These are phyloP conservation scores for Pulveroboletus frians DNA, from an alignment of 768 basidiomycete genomes.

Conservation along the genomic window DNA sequence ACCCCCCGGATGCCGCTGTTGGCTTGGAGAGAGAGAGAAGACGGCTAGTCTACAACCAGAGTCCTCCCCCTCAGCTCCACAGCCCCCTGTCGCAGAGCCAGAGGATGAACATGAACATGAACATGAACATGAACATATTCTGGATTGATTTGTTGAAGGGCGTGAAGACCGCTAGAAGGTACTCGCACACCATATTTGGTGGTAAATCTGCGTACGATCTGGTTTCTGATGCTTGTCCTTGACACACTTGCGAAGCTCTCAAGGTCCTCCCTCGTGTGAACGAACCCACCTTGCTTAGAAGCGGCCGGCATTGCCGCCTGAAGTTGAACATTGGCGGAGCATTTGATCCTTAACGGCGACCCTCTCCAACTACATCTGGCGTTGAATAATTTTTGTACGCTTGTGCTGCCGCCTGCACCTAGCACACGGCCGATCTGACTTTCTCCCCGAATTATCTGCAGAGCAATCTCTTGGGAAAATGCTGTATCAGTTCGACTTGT, in stretches of 20 bases:
- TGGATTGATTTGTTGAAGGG: conserved; percentile 52
- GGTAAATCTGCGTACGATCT: neutral
- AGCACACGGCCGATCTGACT: neutral
- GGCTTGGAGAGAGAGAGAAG: neutral
- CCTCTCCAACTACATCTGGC: conserved; percentile 71
- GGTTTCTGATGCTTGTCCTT: neutral
- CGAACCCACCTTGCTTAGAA: too few relatives aligned
- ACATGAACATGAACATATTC: conserved; percentile 45
- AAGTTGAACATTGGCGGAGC: conserved; percentile 58
- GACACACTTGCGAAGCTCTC: conserved; percentile 47
- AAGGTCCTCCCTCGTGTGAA: conserved; percentile 35
- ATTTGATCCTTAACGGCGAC: conserved; percentile 78
- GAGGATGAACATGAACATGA: conserved; percentile 35
- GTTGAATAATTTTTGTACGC: conserved; percentile 55
- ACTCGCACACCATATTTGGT: conserved; percentile 69
- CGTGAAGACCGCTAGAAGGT: conserved; percentile 53
- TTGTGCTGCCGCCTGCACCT: neutral
- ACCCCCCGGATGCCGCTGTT: neutral
- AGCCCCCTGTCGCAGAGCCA: neutral
- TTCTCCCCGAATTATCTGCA: conserved; percentile 49
- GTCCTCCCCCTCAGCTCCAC: neutral
- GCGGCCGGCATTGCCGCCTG: too few relatives aligned
- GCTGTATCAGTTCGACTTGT: conserved; percentile 64
- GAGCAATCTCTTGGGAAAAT: conserved; percentile 52
- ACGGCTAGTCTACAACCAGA: neutral